A percentile compares a stretch with the other conserved stretches of the same genome.
These are phyloP conservation scores for Pythium aristosporum DNA, from an alignment of 352 stramenopile species.

Conservation along the genomic window DNA sequence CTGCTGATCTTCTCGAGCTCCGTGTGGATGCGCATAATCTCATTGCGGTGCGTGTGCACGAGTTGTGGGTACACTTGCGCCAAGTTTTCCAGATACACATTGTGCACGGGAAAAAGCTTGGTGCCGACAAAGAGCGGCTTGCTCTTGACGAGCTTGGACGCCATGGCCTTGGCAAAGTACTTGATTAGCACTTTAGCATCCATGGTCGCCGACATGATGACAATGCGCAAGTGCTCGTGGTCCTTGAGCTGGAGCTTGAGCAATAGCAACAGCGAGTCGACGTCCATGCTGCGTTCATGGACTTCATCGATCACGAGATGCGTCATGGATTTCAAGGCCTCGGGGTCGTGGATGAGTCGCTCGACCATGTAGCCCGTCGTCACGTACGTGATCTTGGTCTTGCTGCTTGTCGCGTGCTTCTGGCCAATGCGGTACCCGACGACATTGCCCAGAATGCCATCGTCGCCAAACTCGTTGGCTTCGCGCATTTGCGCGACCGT, in stretches of 20 bases:
- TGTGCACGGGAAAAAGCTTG: constrained; percentile 72
- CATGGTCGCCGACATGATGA: constrained; percentile 98
- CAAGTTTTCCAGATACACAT: constrained; percentile 64
- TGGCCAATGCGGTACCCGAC: constrained; percentile 89
- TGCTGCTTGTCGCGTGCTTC: constrained; percentile 86
- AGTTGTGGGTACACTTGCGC: constrained; percentile 41
- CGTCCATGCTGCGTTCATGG: constrained; percentile 94
- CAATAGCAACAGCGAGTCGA: constrained; percentile 94
- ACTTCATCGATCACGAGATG: constrained; percentile 97
- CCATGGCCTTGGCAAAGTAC: constrained; percentile 73
- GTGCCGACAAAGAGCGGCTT: constrained; percentile 81
- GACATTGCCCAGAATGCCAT: constrained; percentile 57
- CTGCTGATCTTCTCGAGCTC: constrained; percentile 37
- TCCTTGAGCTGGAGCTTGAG: constrained; percentile 75
- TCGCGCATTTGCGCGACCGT: constrained; percentile 94
- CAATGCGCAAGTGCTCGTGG: constrained; percentile 75
- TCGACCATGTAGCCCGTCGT: constrained; percentile 97
- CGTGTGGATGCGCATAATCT: constrained; percentile 42
- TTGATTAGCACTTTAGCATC: constrained; percentile 90
- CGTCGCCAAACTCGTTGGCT: constrained; percentile 63
- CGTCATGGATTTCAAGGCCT: constrained; percentile 86
- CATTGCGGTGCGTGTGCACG: constrained; percentile 33
- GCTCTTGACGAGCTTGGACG: constrained; percentile 45
- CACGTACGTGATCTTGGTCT: constrained; percentile 94
- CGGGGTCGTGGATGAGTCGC: constrained; percentile 91